Conservation (phyloP, 192 early-diverging fungal genomes). For the Piromyces sp. region DNA sequence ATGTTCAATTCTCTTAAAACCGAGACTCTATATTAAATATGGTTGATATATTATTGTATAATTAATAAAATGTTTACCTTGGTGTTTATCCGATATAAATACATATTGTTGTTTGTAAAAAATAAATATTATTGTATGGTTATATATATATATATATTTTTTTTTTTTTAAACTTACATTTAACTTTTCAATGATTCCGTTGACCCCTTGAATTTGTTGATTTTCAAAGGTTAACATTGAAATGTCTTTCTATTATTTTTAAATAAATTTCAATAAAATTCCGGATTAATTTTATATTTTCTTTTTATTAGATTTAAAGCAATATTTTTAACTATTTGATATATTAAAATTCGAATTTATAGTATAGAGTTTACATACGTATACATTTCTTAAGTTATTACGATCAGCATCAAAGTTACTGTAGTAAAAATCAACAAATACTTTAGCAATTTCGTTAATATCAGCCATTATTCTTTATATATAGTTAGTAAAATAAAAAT, state of each 20-base stretch:
- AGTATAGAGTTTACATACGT: slow-evolving; percentile 65
- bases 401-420: slow-evolving; percentile 62
- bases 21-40: slow-evolving; percentile 58
- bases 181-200: slow-evolving; percentile 60
- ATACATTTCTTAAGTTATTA: slow-evolving; percentile 42
- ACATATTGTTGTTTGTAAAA: too few species aligned
- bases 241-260: slow-evolving; percentile 45
- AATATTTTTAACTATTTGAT: too few species aligned
- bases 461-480: neutral
- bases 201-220: slow-evolving; percentile 31
- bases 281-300: too few species aligned
- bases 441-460: slow-evolving; percentile 26
- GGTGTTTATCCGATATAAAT: too few species aligned
- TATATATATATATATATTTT: too few species aligned
- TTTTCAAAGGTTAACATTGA: slow-evolving; percentile 87
- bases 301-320: too few species aligned
- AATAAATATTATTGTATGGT: neutral
- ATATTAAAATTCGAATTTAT: too few species aligned
- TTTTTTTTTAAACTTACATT: slow-evolving; percentile 23
- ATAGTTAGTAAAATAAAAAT: too few species aligned
- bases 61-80: too few species aligned
- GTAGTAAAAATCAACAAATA: slow-evolving; percentile 80
- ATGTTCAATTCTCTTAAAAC: slow-evolving; percentile 60
- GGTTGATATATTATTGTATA: too few species aligned
- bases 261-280: too few species aligned